Base-by-base conservation (phyloP, 345 rosid species). In the Eucalyptus sp. region DNA sequence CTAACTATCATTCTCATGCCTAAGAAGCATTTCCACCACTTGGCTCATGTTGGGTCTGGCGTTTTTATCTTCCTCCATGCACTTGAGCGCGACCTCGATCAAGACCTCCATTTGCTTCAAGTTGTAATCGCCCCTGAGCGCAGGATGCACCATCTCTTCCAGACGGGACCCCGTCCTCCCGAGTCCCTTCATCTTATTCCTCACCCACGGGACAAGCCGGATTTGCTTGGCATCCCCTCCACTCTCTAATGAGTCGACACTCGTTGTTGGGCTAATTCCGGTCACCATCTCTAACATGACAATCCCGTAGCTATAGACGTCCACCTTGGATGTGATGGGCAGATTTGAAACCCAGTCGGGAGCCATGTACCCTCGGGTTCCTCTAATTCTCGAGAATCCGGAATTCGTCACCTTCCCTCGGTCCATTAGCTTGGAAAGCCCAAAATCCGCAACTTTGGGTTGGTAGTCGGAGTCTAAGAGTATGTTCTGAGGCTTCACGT, bases 271-370 rank as follows among this genome's bases (percentile, higher is more conserved):
- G 51, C 37, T 89, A 76, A 54, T 90, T 86, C 93, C 93, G 0
- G 92, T 93, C 29, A 88, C 87, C 88, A 93, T 64, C 90, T 92
- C 94, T 86, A 93, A 80, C 87, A 92, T 43, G 18, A 93, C 91
- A 2, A 92, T 56, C 37, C 93, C 94, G 8, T 90, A 93, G 89
- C 93, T 93, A 22, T 93, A 93, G 29, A 93, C 93, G 25, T 93
- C 93, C 13, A 92, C 90, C 25, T 89, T 89, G 44, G 89, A 86
- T 13, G 91, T 88, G 29, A 90, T 79, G 22, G 92, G 50, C 10
- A n/a, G 76, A 71, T 89, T 89, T 6, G 71, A 90, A 17, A 90
- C 87, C 92, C 92, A 89, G 44, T 89, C 91, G 9, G 91, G 91
- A 33, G 91, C 91, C 90, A 89, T 87, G 89, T 90, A 91, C 2